Evolutionary conservation across 441 rosid species (phyloP).

Genomic region (Flueggea neowawraea): DNA sequence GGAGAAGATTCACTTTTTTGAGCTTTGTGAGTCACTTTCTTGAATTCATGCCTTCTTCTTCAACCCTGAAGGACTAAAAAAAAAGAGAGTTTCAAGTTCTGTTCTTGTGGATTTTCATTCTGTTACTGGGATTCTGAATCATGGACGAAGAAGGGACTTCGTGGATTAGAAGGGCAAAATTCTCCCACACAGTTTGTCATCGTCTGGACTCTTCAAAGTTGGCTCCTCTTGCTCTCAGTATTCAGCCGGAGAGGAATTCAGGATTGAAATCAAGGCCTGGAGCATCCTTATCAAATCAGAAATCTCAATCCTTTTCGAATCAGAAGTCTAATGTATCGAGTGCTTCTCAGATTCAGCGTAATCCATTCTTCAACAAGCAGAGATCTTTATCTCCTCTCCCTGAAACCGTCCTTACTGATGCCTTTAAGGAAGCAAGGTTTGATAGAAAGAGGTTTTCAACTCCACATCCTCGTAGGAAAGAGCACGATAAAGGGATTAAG

Average conservation of each 20-base stretch:
- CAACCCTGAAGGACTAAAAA: slow-evolving; percentile 3
- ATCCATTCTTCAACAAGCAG: slow-evolving; percentile 49
- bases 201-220: slow-evolving; percentile 63
- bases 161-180: slow-evolving; percentile 93
- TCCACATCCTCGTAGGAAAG: slow-evolving; percentile 64
- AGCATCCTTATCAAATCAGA: slow-evolving; percentile 22
- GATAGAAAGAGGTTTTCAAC: slow-evolving; percentile 79
- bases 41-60: slow-evolving; percentile 20
- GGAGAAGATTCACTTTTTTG: slow-evolving; percentile 19
- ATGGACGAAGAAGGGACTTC: slow-evolving; percentile 83
- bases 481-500: slow-evolving; percentile 34
- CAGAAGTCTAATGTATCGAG: slow-evolving; percentile 20
- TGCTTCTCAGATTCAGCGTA: slow-evolving; percentile 37
- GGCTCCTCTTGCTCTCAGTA: slow-evolving; percentile 36
- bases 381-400: slow-evolving; percentile 86
- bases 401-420: slow-evolving; percentile 53
- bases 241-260: slow-evolving; percentile 30
- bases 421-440: slow-evolving; percentile 83
- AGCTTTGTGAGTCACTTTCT: slow-evolving; percentile 17
- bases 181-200: slow-evolving; percentile 82
- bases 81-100: not conserved
- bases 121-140: too few relatives aligned
- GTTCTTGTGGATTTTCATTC: too few relatives aligned
- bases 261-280: slow-evolving; percentile 43
- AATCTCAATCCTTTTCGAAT: slow-evolving; percentile 19